A percentile compares a stretch with the other conserved stretches of the same genome.
These are phyloP conservation scores for Nothomitra cinnamomea DNA, from an alignment of 2,329 filamentous ascomycete genomes.

Conservation along the genomic window DNA sequence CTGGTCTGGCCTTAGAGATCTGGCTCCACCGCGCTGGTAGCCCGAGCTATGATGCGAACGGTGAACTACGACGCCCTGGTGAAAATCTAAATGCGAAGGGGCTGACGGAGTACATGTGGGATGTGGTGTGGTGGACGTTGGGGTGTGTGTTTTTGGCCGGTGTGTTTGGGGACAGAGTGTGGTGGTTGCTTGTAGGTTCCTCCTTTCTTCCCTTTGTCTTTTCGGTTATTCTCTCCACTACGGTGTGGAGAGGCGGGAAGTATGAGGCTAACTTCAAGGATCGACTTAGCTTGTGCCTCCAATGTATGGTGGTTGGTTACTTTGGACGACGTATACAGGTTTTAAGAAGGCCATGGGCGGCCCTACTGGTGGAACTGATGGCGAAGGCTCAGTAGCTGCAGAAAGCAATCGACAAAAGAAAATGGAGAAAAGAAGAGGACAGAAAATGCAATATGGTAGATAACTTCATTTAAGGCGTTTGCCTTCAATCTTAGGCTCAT, in stretches of 20 bases:
- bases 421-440: slow-evolving; percentile 34
- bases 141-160: slow-evolving; percentile 54
- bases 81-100: slow-evolving; percentile 80
- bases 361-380: slow-evolving; percentile 18
- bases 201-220: background rate
- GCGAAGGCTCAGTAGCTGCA: slow-evolving; percentile 7
- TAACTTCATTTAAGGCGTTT: slow-evolving; percentile 10
- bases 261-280: background rate
- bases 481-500: background rate
- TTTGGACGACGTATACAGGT: slow-evolving; percentile 29
- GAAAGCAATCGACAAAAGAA: slow-evolving; percentile 32
- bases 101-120: slow-evolving; percentile 96
- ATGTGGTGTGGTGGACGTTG: slow-evolving; percentile 91
- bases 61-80: slow-evolving; percentile 55
- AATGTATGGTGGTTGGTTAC: slow-evolving; percentile 27
- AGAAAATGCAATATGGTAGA: slow-evolving; percentile 27
- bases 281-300: slow-evolving; percentile 22
- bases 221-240: background rate
- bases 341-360: slow-evolving; percentile 25
- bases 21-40: slow-evolving; percentile 73
- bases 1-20: slow-evolving; percentile 64
- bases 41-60: slow-evolving; percentile 51
- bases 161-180: slow-evolving; percentile 65
- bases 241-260: background rate
- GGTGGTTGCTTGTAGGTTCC: slow-evolving; percentile 39